Evolutionary conservation across 176 grass and related monocot genomes (phyloP).

Genomic region (Avena sativa): DNA sequence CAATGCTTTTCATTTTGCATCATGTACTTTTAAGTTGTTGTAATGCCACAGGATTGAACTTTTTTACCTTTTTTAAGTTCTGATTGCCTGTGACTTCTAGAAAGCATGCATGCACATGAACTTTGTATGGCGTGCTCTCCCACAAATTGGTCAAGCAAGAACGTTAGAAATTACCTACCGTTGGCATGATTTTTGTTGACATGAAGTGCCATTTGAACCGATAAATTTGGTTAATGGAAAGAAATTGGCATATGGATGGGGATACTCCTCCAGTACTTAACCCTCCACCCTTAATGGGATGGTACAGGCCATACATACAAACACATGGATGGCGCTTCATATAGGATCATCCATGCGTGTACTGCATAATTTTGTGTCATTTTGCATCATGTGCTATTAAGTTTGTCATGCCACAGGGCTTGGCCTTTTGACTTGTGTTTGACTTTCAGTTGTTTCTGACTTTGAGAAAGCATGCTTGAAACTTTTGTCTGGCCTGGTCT

Average conservation of each 20-base stretch:
- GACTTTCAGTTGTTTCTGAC: not conserved
- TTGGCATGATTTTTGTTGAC: not conserved
- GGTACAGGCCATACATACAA: not conserved
- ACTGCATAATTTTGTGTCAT: not conserved
- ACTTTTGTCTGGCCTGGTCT: not conserved
- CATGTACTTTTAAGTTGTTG: not conserved
- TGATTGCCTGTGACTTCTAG: not conserved
- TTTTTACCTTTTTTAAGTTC: not conserved
- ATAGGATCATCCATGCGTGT: not conserved
- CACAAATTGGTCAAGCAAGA: not conserved
- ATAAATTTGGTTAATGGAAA: not conserved
- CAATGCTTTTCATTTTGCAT: not conserved
- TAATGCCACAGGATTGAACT: not conserved
- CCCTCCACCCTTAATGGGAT: not conserved
- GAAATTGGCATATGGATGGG: not conserved
- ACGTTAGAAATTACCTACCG: not conserved
- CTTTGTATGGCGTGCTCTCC: not conserved
- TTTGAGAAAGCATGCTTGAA: not conserved
- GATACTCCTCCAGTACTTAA: not conserved
- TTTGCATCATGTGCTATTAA: slow-evolving; percentile 1
- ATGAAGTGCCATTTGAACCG: not conserved
- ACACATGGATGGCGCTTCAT: not conserved
- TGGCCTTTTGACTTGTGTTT: not conserved
- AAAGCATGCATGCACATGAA: not conserved
- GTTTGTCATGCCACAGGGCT: not conserved